Evolutionary conservation across 129 eudicot genomes (phyloP).

Genomic region (Silybum marianum): DNA sequence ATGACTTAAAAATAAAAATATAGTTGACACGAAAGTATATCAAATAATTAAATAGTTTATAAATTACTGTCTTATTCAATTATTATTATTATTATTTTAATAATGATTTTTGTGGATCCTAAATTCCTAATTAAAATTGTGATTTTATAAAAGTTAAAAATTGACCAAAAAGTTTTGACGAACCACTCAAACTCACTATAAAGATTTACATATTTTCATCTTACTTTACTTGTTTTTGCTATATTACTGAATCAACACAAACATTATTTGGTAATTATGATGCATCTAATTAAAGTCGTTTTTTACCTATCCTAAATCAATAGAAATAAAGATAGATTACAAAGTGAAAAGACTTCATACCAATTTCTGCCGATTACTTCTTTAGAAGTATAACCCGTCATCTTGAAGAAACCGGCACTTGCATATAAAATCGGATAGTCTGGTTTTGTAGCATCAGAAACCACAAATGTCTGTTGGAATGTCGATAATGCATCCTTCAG

Average conservation of each 20-base stretch:
- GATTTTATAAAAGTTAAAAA: background rate
- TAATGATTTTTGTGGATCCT: background rate
- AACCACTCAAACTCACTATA: background rate
- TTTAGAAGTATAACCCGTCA: slow-evolving; percentile 92
- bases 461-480: slow-evolving; percentile 94
- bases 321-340: background rate
- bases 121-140: background rate
- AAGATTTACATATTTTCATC: too few relatives aligned
- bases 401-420: slow-evolving; percentile 92
- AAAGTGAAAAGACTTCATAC: slow-evolving; percentile 34
- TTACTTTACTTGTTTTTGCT: background rate
- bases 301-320: slow-evolving; percentile 1
- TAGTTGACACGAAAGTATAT: background rate
- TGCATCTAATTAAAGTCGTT: background rate
- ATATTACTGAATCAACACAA: background rate
- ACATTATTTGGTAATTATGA: background rate
- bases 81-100: too few relatives aligned
- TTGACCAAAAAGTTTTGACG: background rate
- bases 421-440: slow-evolving; percentile 90
- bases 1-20: background rate
- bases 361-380: slow-evolving; percentile 95
- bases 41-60: too few relatives aligned
- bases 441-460: slow-evolving; percentile 92
- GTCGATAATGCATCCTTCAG: slow-evolving; percentile 86
- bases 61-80: too few relatives aligned